A percentile compares a stretch with the other conserved stretches of the same genome.
Conservation (phyloP, 2,329 filamentous ascomycete species). For the Aureobasidium subglaciale region DNA sequence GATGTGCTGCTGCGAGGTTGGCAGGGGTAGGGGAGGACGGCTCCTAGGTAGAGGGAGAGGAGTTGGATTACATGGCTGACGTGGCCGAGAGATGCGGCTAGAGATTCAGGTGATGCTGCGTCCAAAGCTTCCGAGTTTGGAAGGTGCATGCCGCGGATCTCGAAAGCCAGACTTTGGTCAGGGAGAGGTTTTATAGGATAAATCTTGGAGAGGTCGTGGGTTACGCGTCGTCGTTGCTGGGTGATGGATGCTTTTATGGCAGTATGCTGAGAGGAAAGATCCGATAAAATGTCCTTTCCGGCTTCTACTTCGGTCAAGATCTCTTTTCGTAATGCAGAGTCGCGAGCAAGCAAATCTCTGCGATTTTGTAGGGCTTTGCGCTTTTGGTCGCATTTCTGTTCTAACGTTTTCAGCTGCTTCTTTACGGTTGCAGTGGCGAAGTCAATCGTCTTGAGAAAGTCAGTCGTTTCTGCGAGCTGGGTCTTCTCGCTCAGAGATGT, state of each 20-base stretch:
- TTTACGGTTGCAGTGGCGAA: slow-evolving; percentile 55
- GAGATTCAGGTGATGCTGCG: slow-evolving; percentile 58
- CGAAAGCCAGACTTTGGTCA: slow-evolving; percentile 66
- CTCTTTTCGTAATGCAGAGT: slow-evolving; percentile 44
- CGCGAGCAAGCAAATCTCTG: slow-evolving; percentile 62
- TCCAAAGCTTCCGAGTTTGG: slow-evolving; percentile 70
- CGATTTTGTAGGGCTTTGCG: slow-evolving; percentile 58
- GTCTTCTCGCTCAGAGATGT: slow-evolving; percentile 31
- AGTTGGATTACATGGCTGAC: slow-evolving; percentile 68
- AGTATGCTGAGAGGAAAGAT: slow-evolving; percentile 24
- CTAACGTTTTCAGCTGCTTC: slow-evolving; percentile 56
- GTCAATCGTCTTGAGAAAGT: slow-evolving; percentile 38
- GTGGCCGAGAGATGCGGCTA: slow-evolving; percentile 76
- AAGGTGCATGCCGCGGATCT: slow-evolving; percentile 68
- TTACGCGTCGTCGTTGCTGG: slow-evolving; percentile 82
- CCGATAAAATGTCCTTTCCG: slow-evolving; percentile 47
- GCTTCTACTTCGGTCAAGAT: slow-evolving; percentile 26
- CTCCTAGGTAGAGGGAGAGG: slow-evolving; percentile 73
- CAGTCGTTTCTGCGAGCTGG: slow-evolving; percentile 35
- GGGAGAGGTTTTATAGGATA: slow-evolving; percentile 70
- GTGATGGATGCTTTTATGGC: slow-evolving; percentile 59
- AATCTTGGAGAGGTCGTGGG: slow-evolving; percentile 70
- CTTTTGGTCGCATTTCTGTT: slow-evolving; percentile 60
- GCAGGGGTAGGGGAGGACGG: slow-evolving; percentile 75
- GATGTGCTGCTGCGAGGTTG: slow-evolving; percentile 65